Percentiles rank a stretch among this genome's conserved stretches.
phyloP scores from a whole-genome alignment of 768 basidiomycete species.

The Boletus vermiculosoides region DNA sequence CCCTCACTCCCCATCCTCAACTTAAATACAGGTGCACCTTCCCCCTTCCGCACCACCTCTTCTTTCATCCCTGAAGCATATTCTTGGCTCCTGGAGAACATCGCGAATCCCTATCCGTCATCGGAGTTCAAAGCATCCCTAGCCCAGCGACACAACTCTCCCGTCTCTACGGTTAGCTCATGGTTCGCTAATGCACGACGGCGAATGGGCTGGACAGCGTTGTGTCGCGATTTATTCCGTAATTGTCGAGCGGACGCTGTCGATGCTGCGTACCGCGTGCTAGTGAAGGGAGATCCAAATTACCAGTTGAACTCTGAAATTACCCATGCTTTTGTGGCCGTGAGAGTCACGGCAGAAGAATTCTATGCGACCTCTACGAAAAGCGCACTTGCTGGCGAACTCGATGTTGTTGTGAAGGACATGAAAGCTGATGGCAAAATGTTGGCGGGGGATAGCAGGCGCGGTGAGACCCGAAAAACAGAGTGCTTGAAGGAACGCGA shows the following conservation, averaged over 20 bases:
- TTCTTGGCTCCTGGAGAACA: constrained; percentile 43
- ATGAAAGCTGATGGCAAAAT: constrained; percentile 14
- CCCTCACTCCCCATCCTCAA: neutral
- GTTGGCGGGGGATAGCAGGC: neutral
- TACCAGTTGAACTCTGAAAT: neutral
- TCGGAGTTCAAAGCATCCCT: constrained; percentile 28
- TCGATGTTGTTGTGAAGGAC: constrained; percentile 33
- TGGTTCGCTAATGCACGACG: constrained; percentile 50
- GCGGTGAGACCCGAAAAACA: neutral
- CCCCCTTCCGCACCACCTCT: neutral
- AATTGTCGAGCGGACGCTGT: constrained; percentile 24
- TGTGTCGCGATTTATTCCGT: constrained; percentile 31
- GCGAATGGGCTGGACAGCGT: constrained; percentile 50
- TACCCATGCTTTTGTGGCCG: constrained; percentile 25
- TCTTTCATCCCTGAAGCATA: constrained; percentile 27
- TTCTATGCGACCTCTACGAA: constrained; percentile 29
- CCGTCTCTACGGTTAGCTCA: constrained; percentile 34
- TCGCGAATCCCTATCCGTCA: constrained; percentile 53
- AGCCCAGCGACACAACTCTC: constrained; percentile 18
- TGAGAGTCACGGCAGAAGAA: constrained; percentile 28
- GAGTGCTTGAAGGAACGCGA: neutral
- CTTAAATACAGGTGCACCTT: neutral
- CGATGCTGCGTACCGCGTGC: constrained; percentile 24
- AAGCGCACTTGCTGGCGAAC: constrained; percentile 30
- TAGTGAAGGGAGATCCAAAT: constrained; percentile 18